phyloP scores from a whole-genome alignment of 495 filamentous ascomycete genomes.

The Annulohypoxylon stygium region DNA sequence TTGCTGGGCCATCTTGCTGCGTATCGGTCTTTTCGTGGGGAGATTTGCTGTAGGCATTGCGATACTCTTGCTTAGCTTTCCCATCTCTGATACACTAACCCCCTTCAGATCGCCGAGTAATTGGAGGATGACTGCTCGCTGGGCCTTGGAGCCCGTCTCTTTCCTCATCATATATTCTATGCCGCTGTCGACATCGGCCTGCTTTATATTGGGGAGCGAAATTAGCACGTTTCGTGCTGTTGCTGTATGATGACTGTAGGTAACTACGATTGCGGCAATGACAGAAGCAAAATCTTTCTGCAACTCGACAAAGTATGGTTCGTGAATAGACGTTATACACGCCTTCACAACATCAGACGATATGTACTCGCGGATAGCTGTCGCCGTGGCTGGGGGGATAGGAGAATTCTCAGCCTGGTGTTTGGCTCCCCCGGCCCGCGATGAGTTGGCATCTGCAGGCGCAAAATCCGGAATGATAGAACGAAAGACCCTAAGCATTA shows the following conservation, averaged over 20 bases:
- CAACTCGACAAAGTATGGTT: constrained; percentile 95
- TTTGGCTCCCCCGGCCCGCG: constrained; percentile 10
- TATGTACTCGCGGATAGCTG: constrained; percentile 91
- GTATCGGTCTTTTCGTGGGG: constrained; percentile 51
- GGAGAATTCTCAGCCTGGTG: constrained; percentile 53
- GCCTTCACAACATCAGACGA: constrained; percentile 84
- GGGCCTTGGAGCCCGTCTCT: constrained; percentile 72
- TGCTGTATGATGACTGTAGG: constrained; percentile 74
- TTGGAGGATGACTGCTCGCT: constrained; percentile 87
- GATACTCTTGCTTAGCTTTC: constrained; percentile 73
- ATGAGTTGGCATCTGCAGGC: constrained; percentile 38
- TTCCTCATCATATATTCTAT: constrained; percentile 67
- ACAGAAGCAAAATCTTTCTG: constrained; percentile 92
- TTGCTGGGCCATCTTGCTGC: constrained; percentile 70
- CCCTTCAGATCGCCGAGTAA: constrained; percentile 87
- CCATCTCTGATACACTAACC: constrained; percentile 91
- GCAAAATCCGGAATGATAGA: constrained; percentile 86
- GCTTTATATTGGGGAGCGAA: constrained; percentile 66
- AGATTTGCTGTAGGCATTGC: constrained; percentile 35
- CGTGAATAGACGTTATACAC: constrained; percentile 88
- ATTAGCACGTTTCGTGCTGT: constrained; percentile 69
- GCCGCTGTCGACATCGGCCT: constrained; percentile 69
- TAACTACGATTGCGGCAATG: constrained; percentile 84
- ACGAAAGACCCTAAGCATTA: constrained; percentile 85
- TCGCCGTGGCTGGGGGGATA: constrained; percentile 62